Percentiles rank a stretch among this genome's conserved stretches.
Evolutionary conservation across 2,329 filamentous ascomycete genomes (phyloP).

Genomic region (Plenodomus biglobosus): DNA sequence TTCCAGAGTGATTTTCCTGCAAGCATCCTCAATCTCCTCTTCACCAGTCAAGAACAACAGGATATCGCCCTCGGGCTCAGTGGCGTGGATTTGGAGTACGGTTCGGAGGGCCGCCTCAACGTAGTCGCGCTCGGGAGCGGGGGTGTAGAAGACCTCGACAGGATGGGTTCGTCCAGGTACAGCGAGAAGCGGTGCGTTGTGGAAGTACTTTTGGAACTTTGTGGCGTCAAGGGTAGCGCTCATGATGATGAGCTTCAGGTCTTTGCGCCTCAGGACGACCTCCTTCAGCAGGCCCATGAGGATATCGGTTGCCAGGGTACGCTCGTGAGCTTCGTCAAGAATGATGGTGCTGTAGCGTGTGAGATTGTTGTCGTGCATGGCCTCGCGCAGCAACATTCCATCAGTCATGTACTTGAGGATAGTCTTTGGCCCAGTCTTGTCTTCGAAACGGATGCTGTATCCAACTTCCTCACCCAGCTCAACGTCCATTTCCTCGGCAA

Average conservation of each 20-base stretch:
- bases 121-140: constrained; percentile 93
- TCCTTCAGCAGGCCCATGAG: constrained; percentile 94
- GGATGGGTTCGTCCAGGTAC: constrained; percentile 94
- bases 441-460: constrained; percentile 97
- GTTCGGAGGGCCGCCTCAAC: constrained; percentile 93
- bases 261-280: constrained; percentile 78
- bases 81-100: constrained; percentile 93
- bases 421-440: constrained; percentile 82
- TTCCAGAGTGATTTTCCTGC: constrained; percentile 86
- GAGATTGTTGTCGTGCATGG: constrained; percentile 86
- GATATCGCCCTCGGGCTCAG: constrained; percentile 89
- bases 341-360: constrained; percentile 94
- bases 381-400: constrained; percentile 95
- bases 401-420: constrained; percentile 99
- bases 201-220: constrained; percentile 98
- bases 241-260: constrained; percentile 94
- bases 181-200: constrained; percentile 86
- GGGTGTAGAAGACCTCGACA: constrained; percentile 98
- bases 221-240: constrained; percentile 95
- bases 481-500: constrained; percentile 93
- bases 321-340: constrained; percentile 96
- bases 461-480: constrained; percentile 88
- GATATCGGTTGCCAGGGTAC: constrained; percentile 94
- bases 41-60: constrained; percentile 95
- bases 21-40: constrained; percentile 97